Conservation (phyloP, 2,329 filamentous ascomycete species). For the Phialocephala subalpina region DNA sequence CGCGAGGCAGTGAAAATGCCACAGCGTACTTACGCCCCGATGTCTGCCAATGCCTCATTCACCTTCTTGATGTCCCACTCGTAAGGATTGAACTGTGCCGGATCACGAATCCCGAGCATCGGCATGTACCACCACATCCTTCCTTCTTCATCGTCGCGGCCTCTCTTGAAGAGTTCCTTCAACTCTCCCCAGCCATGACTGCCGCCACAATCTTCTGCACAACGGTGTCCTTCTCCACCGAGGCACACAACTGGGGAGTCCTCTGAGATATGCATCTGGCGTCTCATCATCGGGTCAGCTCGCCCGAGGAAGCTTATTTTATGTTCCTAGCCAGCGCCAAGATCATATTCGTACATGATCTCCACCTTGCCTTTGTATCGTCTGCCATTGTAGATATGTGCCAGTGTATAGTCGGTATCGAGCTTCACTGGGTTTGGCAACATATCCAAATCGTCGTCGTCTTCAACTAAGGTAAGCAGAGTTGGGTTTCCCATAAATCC, state of each 20-base stretch:
- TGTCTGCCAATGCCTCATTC: neutral
- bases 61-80: conserved; percentile 6
- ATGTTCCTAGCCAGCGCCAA: neutral
- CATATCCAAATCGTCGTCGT: neutral
- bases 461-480: neutral
- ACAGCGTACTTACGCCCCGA: neutral
- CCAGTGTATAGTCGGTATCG: neutral
- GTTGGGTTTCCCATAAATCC: neutral
- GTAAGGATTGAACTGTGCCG: neutral
- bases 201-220: neutral
- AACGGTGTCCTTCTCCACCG: neutral
- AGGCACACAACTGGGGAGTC: neutral
- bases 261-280: neutral
- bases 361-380: neutral
- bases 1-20: too few relatives aligned
- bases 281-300: neutral
- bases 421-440: neutral
- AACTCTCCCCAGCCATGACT: neutral
- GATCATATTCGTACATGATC: conserved; percentile 1
- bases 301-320: neutral
- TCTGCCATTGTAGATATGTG: neutral
- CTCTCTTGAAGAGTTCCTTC: neutral
- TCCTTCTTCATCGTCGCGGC: neutral
- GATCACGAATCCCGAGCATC: neutral
- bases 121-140: neutral